Base-by-base conservation (phyloP, 441 rosid species). In the Bocquillonia castaneifolia region DNA sequence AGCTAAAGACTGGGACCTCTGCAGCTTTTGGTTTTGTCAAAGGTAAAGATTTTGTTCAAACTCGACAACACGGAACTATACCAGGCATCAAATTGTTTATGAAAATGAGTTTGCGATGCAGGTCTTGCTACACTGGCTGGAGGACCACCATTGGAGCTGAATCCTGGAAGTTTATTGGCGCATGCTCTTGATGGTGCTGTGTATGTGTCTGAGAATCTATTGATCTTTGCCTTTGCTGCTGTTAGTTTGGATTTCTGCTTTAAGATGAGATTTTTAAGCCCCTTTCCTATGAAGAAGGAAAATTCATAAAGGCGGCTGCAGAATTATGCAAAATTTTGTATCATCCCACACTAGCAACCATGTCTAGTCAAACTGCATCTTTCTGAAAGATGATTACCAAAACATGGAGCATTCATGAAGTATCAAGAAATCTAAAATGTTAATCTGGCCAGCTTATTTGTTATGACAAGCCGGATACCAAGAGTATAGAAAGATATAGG, bases 1-100 rank as follows among this genome's bases (percentile, higher is more conserved):
- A 88, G 71, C 88, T 91, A 1, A 93, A 93, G 70, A 73, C 90
- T 0, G 97, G 98, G 64, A 86, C 95, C 7, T 76, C 77, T 40
- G 96, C 91, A 0, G 96, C 98, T 72, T 93, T 93, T 50, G 92
- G 85, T 45, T 75, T 89, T 51, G 88, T 86, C 3, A 89, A 89
- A 86, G 96, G 97, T 91, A 84, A 18, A 17, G 61, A 64, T 63
- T 45, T 44, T 48, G 34, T 45, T 22, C 23, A 68, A 39, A 20
- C 0, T 37, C 56, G 14, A n/a, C n/a, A n/a, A n/a, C n/a, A n/a
- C n/a, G 8, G 25, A 69, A 3, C 26, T 32, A 31, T 53, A n/a
- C n/a, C n/a, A n/a, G n/a, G 18, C 10, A 57, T 8, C 6, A 15
- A 25, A 2, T 34, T 32, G 36, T 52, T 65, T 36, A 36, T 1